Conservation (phyloP, 2,329 filamentous ascomycete species). For the Tolypocladium cylindrosporum region DNA sequence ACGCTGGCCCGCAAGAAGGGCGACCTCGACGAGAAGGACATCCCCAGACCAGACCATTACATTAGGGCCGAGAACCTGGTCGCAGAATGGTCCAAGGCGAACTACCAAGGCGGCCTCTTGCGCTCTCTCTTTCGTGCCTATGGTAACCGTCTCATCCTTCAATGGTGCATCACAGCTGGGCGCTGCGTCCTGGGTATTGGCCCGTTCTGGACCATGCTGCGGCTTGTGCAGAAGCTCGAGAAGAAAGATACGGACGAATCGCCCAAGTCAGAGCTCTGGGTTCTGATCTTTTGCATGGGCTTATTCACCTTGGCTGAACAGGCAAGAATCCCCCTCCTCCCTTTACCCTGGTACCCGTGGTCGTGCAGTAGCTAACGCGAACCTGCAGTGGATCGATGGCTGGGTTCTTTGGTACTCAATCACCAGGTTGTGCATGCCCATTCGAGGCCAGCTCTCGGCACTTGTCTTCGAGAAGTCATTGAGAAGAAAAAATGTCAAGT, state of each 20-base stretch:
- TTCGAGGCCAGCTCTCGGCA: conserved; percentile 60
- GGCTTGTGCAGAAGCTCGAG: conserved; percentile 57
- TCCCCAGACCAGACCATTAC: conserved; percentile 49
- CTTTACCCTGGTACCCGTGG: background rate
- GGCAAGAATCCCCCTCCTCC: conserved; percentile 12
- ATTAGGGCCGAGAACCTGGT: conserved; percentile 41
- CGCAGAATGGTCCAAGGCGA: conserved; percentile 35
- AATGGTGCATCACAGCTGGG: conserved; percentile 46
- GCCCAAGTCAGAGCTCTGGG: conserved; percentile 46
- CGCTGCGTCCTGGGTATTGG: conserved; percentile 53
- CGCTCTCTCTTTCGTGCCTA: conserved; percentile 50
- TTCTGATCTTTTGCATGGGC: conserved; percentile 58
- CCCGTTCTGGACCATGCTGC: conserved; percentile 59
- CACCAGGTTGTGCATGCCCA: conserved; percentile 51
- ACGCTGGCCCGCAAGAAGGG: conserved; percentile 44
- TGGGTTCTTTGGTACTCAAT: conserved; percentile 59
- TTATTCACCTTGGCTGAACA: conserved; percentile 45
- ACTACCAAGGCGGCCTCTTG: conserved; percentile 46
- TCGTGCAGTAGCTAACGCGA: background rate
- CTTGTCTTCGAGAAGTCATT: conserved; percentile 70
- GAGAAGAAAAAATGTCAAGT: conserved; percentile 67
- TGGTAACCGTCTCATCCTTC: conserved; percentile 41
- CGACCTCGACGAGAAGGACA: conserved; percentile 49
- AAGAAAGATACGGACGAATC: conserved; percentile 31
- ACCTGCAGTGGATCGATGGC: conserved; percentile 44